Conservation (phyloP, 495 filamentous ascomycete species). For the Tuber magnatum region DNA sequence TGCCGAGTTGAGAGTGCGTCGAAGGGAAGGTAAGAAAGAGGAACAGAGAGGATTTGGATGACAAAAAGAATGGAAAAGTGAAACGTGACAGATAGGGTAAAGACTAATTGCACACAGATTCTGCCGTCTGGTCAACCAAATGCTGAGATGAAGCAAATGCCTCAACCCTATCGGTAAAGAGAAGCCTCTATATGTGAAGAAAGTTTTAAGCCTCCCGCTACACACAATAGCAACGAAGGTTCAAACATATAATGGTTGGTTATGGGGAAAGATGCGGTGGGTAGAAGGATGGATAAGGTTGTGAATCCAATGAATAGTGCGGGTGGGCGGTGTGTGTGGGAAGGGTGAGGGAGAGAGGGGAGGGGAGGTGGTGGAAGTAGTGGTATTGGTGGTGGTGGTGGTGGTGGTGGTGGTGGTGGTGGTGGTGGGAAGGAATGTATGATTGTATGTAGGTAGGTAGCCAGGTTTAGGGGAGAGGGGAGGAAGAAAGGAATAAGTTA, state of each 20-base stretch:
- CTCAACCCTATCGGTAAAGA: slow-evolving; percentile 1
- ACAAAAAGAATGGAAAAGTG: not conserved
- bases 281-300: not conserved
- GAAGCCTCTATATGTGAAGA: not conserved
- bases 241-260: slow-evolving; percentile 16
- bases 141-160: slow-evolving; percentile 1
- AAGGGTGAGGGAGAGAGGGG: slow-evolving; percentile 18
- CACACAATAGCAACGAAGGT: slow-evolving; percentile 1
- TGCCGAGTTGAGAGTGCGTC: not conserved
- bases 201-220: slow-evolving; percentile 3
- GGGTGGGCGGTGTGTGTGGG: slow-evolving; percentile 18
- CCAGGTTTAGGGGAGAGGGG: slow-evolving; percentile 22
- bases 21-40: not conserved
- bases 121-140: not conserved
- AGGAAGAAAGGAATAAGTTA: slow-evolving; percentile 14
- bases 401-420: slow-evolving; percentile 9
- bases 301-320: slow-evolving; percentile 8
- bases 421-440: slow-evolving; percentile 12
- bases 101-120: not conserved
- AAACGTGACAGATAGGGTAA: not conserved
- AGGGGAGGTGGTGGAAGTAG: slow-evolving; percentile 11
- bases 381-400: slow-evolving; percentile 8
- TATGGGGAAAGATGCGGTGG: slow-evolving; percentile 12
- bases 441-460: slow-evolving; percentile 11
- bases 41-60: not conserved